phyloP scores from a whole-genome alignment of 768 basidiomycete genomes.

The Lepiota brunneoincarnata region DNA sequence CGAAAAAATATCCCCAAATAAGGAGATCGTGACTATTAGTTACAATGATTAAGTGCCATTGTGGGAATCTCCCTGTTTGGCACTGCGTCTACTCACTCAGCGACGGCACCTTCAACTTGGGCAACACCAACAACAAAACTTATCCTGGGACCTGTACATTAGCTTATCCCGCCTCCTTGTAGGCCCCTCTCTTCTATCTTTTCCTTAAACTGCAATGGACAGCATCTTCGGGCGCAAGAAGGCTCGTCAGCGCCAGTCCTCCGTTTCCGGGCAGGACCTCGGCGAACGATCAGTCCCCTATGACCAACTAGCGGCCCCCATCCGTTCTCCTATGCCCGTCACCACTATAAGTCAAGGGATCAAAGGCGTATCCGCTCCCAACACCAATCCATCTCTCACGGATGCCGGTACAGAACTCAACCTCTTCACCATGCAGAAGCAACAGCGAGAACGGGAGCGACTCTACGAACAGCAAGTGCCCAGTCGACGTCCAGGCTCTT shows the following conservation, averaged over 20 bases:
- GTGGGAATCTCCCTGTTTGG: background rate
- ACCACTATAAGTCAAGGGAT: conserved; percentile 54
- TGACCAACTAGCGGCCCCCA: conserved; percentile 57
- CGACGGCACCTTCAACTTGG: background rate
- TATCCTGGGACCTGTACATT: conserved; percentile 13
- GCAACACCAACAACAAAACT: background rate
- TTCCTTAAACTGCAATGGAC: conserved; percentile 45
- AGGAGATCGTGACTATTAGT: no score
- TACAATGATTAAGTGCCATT: no score
- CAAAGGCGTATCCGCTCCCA: conserved; percentile 75
- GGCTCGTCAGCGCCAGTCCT: conserved; percentile 58
- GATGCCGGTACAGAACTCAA: conserved; percentile 70
- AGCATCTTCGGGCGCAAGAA: conserved; percentile 66
- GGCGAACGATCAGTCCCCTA: conserved; percentile 70
- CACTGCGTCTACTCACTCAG: background rate
- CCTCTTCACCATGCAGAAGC: conserved; percentile 49
- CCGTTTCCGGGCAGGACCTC: conserved; percentile 58
- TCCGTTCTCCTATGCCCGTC: conserved; percentile 59
- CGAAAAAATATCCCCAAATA: no score
- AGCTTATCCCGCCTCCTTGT: conserved; percentile 4
- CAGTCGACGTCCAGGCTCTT: conserved; percentile 44
- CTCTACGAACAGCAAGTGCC: conserved; percentile 38
- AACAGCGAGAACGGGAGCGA: conserved; percentile 53
- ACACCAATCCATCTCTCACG: conserved; percentile 80
- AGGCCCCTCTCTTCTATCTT: conserved; percentile 3